Percentiles rank a stretch among this genome's conserved stretches.
Conservation (phyloP, 768 basidiomycete genomes). For the Termitomyces sp. region DNA sequence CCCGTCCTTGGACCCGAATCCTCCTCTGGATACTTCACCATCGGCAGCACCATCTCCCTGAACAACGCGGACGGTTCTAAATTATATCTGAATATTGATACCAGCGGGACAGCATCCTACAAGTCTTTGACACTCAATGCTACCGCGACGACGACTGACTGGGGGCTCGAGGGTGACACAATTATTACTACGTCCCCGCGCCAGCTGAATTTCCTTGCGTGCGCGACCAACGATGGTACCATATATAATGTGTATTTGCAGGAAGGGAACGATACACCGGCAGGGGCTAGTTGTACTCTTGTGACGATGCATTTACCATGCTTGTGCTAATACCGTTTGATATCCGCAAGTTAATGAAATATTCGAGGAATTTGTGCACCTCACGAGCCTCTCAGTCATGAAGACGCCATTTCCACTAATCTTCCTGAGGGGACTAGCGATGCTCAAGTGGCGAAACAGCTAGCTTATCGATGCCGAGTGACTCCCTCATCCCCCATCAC, state of each 20-base stretch:
- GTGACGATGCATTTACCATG: conserved; percentile 45
- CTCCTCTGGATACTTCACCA: conserved; percentile 49
- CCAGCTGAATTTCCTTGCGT: conserved; percentile 56
- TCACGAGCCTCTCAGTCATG: not conserved
- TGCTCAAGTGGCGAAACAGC: too few relatives aligned
- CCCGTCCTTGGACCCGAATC: conserved; percentile 53
- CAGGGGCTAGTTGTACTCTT: conserved; percentile 35
- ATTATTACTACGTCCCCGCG: conserved; percentile 53
- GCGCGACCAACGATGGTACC: conserved; percentile 38
- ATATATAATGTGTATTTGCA: conserved; percentile 51
- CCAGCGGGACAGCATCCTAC: conserved; percentile 43
- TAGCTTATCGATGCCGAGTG: too few relatives aligned
- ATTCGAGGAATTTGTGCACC: not conserved
- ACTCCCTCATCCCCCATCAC: not conserved
- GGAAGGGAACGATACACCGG: conserved; percentile 47
- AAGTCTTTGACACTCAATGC: conserved; percentile 44
- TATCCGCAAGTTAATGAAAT: not conserved
- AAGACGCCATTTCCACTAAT: too few relatives aligned
- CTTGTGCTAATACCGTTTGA: conserved; percentile 29
- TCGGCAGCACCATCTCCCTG: conserved; percentile 45
- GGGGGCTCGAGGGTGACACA: conserved; percentile 60
- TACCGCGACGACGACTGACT: conserved; percentile 49
- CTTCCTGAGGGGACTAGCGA: too few relatives aligned
- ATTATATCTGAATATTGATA: conserved; percentile 50
- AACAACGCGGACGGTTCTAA: conserved; percentile 39